Evolutionary conservation across 2,329 filamentous ascomycete genomes (phyloP), one percentile per base, ranked within the genome.

Genomic region (Cryphonectria japonica): DNA sequence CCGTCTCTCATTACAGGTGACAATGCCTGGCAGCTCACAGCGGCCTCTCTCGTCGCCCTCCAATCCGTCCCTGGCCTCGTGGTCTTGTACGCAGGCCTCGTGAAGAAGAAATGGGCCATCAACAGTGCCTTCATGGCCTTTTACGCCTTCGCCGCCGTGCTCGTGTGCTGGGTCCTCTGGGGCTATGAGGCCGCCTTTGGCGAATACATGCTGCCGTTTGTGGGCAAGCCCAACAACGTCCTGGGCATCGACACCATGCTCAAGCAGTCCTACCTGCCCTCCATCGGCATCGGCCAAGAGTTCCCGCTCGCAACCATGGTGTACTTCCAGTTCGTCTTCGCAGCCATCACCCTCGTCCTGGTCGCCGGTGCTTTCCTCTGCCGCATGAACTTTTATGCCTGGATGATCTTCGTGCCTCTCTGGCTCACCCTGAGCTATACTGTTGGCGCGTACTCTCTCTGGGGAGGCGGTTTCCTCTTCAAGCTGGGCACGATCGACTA

Each of bases 281-380:
- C 81, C 29, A 81, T 84, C 8, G 78, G 74, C n/a, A 66, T 84
- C 29, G 75, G 73, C 8, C 80, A 83, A 67, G 79, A 80, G 72
- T 85, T 83, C 72, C 83, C 83, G 0, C 77, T 83, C 68, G 79
- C 81, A 6, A 86, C 84, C 2, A 86, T 86, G 85, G 78, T 86
- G 0, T 86, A 86, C 76, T 86, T 86, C 78, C 85, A 86, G 73
- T 86, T 86, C 73, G 84, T 85, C 63, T 86, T 86, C 76, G 84
- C 84, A 0, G 84, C 84, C 59, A 86, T 86, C 73, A 86, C 85
- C 0, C 74, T 86, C 1, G 80, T 85, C 66, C 83, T 86, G 61
- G 76, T 83, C 68, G 84, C 83, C 0, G 85, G 85, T 6, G 80
- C 83, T 6, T 82, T 82, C 50, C 79, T 86, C 1, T 82, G 83